These are phyloP conservation scores for Pestalotiopsis sp. DNA, from an alignment of 2,329 filamentous ascomycete genomes.

Conservation along the genomic window DNA sequence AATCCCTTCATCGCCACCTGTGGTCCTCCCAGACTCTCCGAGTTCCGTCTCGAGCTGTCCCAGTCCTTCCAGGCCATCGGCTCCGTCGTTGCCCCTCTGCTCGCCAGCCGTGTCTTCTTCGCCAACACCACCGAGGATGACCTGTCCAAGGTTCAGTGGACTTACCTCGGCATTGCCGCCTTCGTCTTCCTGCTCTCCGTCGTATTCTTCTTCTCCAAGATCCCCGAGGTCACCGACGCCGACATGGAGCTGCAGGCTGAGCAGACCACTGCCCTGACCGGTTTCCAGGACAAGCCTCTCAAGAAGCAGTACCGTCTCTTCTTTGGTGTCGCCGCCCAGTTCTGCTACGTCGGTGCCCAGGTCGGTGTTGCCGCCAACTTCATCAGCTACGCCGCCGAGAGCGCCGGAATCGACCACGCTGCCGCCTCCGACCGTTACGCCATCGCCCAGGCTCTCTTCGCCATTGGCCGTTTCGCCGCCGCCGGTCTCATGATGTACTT, in stretches of 20 bases:
- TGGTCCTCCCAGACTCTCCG: slow-evolving; percentile 12
- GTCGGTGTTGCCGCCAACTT: slow-evolving; percentile 15
- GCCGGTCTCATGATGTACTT: slow-evolving; percentile 14
- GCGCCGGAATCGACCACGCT: slow-evolving; percentile 5
- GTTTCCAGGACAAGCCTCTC: slow-evolving; percentile 11
- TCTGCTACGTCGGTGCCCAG: slow-evolving; percentile 14
- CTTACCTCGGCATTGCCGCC: slow-evolving; percentile 12
- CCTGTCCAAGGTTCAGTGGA: slow-evolving; percentile 14
- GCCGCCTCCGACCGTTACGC: slow-evolving; percentile 10
- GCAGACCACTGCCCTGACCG: slow-evolving; percentile 10
- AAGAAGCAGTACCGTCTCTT: slow-evolving; percentile 12
- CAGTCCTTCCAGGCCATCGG: slow-evolving; percentile 13
- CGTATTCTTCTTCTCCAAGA: slow-evolving; percentile 12
- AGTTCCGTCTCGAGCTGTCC: slow-evolving; percentile 14
- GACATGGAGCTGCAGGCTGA: slow-evolving; percentile 14
- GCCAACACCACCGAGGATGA: slow-evolving; percentile 11
- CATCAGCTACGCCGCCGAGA: slow-evolving; percentile 11
- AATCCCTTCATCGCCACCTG: slow-evolving; percentile 15
- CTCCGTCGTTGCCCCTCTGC: slow-evolving; percentile 11
- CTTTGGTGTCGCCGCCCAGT: slow-evolving; percentile 13
- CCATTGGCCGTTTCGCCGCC: slow-evolving; percentile 12
- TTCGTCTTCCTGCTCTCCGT: slow-evolving; percentile 14
- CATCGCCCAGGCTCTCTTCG: slow-evolving; percentile 12
- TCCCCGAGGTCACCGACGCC: slow-evolving; percentile 15
- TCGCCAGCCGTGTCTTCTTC: slow-evolving; percentile 14